Evolutionary conservation across 2,329 filamentous ascomycete species (phyloP), one percentile per base, ranked within the genome.

Genomic region (Penicillium palitans): DNA sequence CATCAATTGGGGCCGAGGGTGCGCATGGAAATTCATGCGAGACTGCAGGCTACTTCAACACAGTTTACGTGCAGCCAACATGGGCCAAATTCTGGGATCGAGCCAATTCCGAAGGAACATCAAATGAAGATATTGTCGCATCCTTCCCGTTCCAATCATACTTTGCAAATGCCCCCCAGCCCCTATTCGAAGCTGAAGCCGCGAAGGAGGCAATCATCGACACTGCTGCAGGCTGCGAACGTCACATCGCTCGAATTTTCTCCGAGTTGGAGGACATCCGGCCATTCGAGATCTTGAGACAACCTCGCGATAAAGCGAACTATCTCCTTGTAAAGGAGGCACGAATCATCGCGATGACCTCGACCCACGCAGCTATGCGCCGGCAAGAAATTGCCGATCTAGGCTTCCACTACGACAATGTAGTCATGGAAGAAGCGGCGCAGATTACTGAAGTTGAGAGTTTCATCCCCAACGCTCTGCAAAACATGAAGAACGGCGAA

Each of bases 311-410:
- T 73, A 97, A 96, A 78, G 90, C 93, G 52, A 98, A 98, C 74
- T 99, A 99, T 70, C 85, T 99, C 6, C 84, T 99, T 35, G 89
- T 92, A 6, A 97, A 92, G 69, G 93, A 98, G 76, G 96, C 96
- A n/a, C 88, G 95, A 37, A 95, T 99, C 62, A 89, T 99, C 64
- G 96, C 95, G 58, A 99, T 99, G 96, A 99, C 95, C 19, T 96
- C 93, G 4, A 99, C 96, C 0, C 95, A 99, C 74, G 96, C 95
- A 5, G 95, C 95, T 1, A 99, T 99, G 84, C 87, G 92, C 61
- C 84, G 93, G 62, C 87, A 91, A 62, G 93, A 98, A 69, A 98
- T 99, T 67, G 89, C 91, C 0, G 83, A 85, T 17, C 83, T 98
- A n/a, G 93, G 93, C 17, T 99, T 99, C 77, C 91, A 91, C 66